Evolutionary conservation across 345 rosid species (phyloP).

Genomic region (Litchi chinensis): DNA sequence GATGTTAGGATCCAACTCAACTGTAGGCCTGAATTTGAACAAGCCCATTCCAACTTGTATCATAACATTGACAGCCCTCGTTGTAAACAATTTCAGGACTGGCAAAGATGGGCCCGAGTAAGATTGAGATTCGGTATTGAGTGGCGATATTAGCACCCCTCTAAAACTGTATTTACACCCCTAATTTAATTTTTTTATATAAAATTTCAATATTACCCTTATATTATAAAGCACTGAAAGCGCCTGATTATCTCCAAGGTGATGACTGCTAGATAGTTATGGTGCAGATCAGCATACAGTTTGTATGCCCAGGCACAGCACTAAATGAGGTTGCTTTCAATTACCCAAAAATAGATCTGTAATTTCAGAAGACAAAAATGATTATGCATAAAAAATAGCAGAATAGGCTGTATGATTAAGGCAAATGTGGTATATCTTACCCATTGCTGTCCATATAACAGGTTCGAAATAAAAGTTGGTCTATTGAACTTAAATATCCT

Average conservation of each 20-base stretch:
- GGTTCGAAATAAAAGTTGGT: conserved; percentile 51
- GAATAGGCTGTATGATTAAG: not conserved
- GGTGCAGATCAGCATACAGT: conserved; percentile 91
- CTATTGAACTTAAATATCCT: conserved; percentile 85
- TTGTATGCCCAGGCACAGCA: conserved; percentile 97
- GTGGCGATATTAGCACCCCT: no score
- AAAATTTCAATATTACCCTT: no score
- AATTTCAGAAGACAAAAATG: not conserved
- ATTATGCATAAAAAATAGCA: not conserved
- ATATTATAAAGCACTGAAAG: conserved; percentile 52
- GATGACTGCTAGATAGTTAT: no score
- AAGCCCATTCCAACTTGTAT: no score
- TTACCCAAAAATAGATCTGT: conserved; percentile 92
- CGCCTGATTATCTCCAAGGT: conserved; percentile 83
- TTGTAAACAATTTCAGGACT: no score
- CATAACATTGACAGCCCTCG: no score
- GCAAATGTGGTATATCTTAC: conserved; percentile 37
- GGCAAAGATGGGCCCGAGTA: no score
- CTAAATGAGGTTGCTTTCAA: conserved; percentile 84
- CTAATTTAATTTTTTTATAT: no score
- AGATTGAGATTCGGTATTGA: no score
- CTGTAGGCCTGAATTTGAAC: no score
- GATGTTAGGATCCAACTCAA: no score
- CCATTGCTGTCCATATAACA: conserved; percentile 81
- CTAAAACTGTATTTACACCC: no score